A percentile compares a stretch with the other conserved stretches of the same genome.
Evolutionary conservation across 2,329 filamentous ascomycete species (phyloP).

Genomic region (Cladophialophora immunda): DNA sequence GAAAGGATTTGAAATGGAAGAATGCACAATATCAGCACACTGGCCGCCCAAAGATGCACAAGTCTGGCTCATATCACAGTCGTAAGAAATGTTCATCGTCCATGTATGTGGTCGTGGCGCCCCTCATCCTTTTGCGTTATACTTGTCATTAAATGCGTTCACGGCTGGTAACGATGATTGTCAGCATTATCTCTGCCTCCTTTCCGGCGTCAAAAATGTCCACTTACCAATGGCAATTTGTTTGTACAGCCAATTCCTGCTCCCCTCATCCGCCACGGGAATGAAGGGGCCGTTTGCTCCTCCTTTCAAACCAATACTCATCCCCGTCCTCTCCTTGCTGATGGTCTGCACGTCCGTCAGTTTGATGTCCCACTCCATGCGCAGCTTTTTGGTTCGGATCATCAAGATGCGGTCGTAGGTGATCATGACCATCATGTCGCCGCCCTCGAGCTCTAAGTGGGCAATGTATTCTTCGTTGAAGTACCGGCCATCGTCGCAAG

Average conservation of each 20-base stretch:
- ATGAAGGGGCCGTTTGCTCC: constrained; percentile 95
- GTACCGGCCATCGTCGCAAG: constrained; percentile 95
- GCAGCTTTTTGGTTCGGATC: constrained; percentile 83
- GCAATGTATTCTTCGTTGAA: constrained; percentile 98
- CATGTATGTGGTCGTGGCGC: neutral
- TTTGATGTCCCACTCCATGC: constrained; percentile 94
- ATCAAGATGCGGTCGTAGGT: constrained; percentile 89
- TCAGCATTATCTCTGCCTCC: constrained; percentile 16
- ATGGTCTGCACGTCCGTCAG: constrained; percentile 97
- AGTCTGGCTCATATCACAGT: neutral
- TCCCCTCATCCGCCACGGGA: constrained; percentile 87
- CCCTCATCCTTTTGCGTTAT: constrained; percentile 65
- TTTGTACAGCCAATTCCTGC: constrained; percentile 71
- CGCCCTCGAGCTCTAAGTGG: constrained; percentile 87
- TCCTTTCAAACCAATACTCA: constrained; percentile 86
- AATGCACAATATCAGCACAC: neutral
- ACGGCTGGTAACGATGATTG: constrained; percentile 54
- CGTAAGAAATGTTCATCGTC: constrained; percentile 1
- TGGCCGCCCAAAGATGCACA: neutral
- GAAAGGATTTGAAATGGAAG: neutral
- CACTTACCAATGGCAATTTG: constrained; percentile 67
- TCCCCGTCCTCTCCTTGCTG: constrained; percentile 91
- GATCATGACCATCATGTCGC: constrained; percentile 89
- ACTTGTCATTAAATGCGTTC: constrained; percentile 73
- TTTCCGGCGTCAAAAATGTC: neutral